These are phyloP conservation scores for Gracilariopsis chorda DNA, from an alignment of 23 red algal species.

Conservation along the genomic window DNA sequence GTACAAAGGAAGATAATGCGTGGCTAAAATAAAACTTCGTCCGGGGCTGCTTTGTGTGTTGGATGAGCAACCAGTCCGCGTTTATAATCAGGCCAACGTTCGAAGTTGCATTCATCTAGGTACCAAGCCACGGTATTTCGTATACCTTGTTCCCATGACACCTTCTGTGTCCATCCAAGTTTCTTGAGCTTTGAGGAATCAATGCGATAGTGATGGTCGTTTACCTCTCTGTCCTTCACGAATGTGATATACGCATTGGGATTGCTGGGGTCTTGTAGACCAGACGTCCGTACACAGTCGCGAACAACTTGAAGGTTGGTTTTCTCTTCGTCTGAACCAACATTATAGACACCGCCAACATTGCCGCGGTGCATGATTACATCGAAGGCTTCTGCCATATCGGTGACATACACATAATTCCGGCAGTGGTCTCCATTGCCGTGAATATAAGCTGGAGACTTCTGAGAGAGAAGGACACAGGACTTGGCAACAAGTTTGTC, in stretches of 20 bases:
- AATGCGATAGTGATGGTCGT: slow-evolving; percentile 88
- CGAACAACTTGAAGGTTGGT: slow-evolving; percentile 82
- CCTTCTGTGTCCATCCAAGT: slow-evolving; percentile 78
- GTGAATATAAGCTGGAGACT: slow-evolving; percentile 79
- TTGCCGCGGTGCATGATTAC: slow-evolving; percentile 87
- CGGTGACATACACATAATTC: slow-evolving; percentile 87
- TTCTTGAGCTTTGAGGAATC: slow-evolving; percentile 81
- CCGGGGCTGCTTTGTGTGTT: slow-evolving; percentile 18
- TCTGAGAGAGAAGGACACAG: slow-evolving; percentile 56
- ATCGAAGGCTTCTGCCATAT: slow-evolving; percentile 89
- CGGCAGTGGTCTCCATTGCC: slow-evolving; percentile 81
- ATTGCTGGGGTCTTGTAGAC: not conserved
- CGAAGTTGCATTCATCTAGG: slow-evolving; percentile 44
- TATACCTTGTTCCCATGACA: slow-evolving; percentile 77
- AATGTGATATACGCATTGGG: slow-evolving; percentile 62
- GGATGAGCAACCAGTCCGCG: slow-evolving; percentile 83
- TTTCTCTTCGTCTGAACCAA: slow-evolving; percentile 87
- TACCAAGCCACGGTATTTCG: slow-evolving; percentile 74
- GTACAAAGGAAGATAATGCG: no score
- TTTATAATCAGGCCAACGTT: slow-evolving; percentile 69
- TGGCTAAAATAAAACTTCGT: slow-evolving; percentile 1
- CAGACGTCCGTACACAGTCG: slow-evolving; percentile 69
- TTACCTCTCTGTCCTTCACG: slow-evolving; percentile 84
- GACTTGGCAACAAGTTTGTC: slow-evolving; percentile 98
- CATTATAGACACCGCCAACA: slow-evolving; percentile 90